phyloP scores from a whole-genome alignment of 1,284 basidiomycete genomes.

The Coniophora puteana region DNA sequence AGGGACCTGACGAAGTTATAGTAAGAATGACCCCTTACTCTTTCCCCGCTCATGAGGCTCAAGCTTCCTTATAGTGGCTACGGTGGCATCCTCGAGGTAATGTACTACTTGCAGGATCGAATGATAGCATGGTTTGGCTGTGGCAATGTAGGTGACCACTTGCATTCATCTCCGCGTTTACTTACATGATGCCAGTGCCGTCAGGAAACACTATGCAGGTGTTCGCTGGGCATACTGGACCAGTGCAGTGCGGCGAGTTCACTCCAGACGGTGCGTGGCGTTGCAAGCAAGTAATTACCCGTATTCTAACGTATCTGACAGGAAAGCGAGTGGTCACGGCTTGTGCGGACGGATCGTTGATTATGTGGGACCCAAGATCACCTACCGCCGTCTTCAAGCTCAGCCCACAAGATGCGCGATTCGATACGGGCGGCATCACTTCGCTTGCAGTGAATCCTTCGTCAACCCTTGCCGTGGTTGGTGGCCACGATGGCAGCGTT shows the following conservation, averaged over 20 bases:
- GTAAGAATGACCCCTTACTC: conserved; percentile 43
- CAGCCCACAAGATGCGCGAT: conserved; percentile 68
- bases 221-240: conserved; percentile 85
- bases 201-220: conserved; percentile 95
- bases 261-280: conserved; percentile 74
- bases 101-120: conserved; percentile 88
- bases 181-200: conserved; percentile 60
- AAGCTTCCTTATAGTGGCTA: conserved; percentile 62
- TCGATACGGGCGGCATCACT: conserved; percentile 80
- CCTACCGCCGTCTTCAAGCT: conserved; percentile 81
- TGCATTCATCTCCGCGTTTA: conserved; percentile 10
- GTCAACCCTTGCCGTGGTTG: conserved; percentile 85
- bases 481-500: conserved; percentile 80
- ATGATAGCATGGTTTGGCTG: conserved; percentile 96
- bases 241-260: conserved; percentile 88
- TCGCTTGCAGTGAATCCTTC: conserved; percentile 82
- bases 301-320: conserved; percentile 25
- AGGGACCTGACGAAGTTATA: conserved; percentile 94
- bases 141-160: conserved; percentile 76
- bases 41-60: background rate
- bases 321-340: conserved; percentile 89
- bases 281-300: too few species aligned
- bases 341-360: conserved; percentile 79
- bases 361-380: conserved; percentile 90
- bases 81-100: conserved; percentile 95